Evolutionary conservation across 345 rosid species (phyloP).

Genomic region (Noccaea bulbosa): DNA sequence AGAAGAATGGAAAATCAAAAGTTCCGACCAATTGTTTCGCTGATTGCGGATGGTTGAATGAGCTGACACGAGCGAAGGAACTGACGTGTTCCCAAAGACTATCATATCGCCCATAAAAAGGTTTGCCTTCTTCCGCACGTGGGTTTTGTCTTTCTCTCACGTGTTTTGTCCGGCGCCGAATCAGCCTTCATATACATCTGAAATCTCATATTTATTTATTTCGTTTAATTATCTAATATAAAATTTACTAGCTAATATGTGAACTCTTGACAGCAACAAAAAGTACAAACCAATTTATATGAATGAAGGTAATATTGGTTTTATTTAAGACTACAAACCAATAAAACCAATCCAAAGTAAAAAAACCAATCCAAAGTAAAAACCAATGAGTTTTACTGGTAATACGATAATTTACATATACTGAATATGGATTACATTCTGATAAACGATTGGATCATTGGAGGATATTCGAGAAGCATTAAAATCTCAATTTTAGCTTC

Average conservation of each 20-base stretch:
- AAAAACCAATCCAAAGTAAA: too few relatives aligned
- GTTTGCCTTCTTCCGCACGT: constrained; percentile 35
- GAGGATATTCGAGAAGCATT: neutral
- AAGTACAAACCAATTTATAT: too few relatives aligned
- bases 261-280: too few relatives aligned
- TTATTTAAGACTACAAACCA: too few relatives aligned
- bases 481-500: neutral
- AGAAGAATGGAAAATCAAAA: neutral
- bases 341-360: too few relatives aligned
- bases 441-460: neutral
- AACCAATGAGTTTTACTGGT: too few relatives aligned
- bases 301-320: too few relatives aligned
- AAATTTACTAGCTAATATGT: neutral
- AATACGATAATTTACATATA: too few relatives aligned
- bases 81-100: constrained; percentile 27
- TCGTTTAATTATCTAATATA: neutral
- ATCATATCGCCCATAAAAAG: constrained; percentile 32
- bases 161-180: constrained; percentile 42
- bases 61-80: constrained; percentile 28
- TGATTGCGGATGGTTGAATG: constrained; percentile 38
- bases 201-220: neutral
- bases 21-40: constrained; percentile 34
- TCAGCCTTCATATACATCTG: constrained; percentile 20
- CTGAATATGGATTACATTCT: neutral
- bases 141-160: constrained; percentile 44